Base-by-base conservation (phyloP, 1,139 yeast species). In the Yamadazyma spencermartinsiae region DNA sequence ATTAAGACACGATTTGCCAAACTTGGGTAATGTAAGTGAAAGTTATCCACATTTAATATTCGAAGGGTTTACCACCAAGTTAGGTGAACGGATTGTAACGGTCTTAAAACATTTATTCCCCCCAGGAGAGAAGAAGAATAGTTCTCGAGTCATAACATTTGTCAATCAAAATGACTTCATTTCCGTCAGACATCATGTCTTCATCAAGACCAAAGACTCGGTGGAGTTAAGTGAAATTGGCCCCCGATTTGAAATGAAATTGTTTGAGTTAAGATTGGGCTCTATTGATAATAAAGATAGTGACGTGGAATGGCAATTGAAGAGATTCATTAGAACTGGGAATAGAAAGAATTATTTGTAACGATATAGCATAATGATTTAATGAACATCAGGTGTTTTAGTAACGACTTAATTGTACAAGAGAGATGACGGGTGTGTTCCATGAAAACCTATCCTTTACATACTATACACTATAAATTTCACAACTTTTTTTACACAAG, bases 181-280 rank as follows among this genome's bases (percentile, higher is more conserved):
- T 41, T 79, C 89, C 43, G 97, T 92, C 6, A 78, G 99, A 62
- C 98, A 92, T 58, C 99, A 92, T 58, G 86, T 94, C 2, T 94
- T 86, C 58, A 96, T 90, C 10, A 82, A 80, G 55, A 88, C 96
- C 1, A 80, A 85, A 50, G 96, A 89, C 44, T 79, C 84, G 25
- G 96, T 89, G 3, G 98, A 92, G 58, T 66, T 92, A 45, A 92
- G 97, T 46, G 99, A 92, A 58, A 86, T 94, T 29, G 99, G 99
- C 0, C 99, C 99, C n/a, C 72, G 99, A 45, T 92, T 92, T 55
- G 98, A 94, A 64, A 89, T 92, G 98, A 80, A 89, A 59, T 67
- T 92, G 46, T 92, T 81, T 58, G 97, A 92, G 59, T 68, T 94
- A 46, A 79, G 83, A 56, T 72, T 94, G 50, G 98, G 99, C 3